Evolutionary conservation across 768 basidiomycete species (phyloP), one percentile per base, ranked within the genome.

Genomic region (Pleurotus eryngii): DNA sequence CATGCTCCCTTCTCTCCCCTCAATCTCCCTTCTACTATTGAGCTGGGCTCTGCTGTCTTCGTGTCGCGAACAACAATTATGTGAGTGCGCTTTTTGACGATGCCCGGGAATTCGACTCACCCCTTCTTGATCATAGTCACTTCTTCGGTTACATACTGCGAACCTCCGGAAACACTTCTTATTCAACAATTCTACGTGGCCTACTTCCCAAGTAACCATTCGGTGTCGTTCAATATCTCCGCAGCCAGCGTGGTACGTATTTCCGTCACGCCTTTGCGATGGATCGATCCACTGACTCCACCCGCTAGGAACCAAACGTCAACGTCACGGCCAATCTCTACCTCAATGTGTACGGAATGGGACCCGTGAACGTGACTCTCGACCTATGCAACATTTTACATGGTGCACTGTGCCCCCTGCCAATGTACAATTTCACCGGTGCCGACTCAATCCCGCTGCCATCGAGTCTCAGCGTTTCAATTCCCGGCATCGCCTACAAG

Each of bases 261-360:
- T 26, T 35, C 30, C 30, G 2, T 35, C 30, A 9, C 30, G 30
- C 11, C 30, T 35, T 35, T 35, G 30, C 30, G 30, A 11, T 35
- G 11, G 30, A 35, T 35, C 30, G 30, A 35, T 35, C 30, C 30
- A 35, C 30, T 35, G 30, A 35, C 30, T 35, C 30, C 30, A 35
- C 30, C 30, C 9, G 30, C 20, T 62, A 91, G 90, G 79, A 86
- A 76, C 67, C 84, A 46, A 83, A 90, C 67, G 79, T 94, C 63
- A 92, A 83, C 65, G 91, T 96, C 55, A 80, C 84, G 3, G 95
- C 92, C 35, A 89, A 89, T 65, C 73, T 97, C 51, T 77, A 90
- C 64, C 73, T 95, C 66, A 89, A 91, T 58, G 89, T 89, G n/a
- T 98, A 98, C 63, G 95, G 94, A 54, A 84, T 87, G 70, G 80